A percentile compares a stretch with the other conserved stretches of the same genome.
These are phyloP conservation scores for Mrakia frigida DNA, from an alignment of 768 basidiomycete species.

Conservation along the genomic window DNA sequence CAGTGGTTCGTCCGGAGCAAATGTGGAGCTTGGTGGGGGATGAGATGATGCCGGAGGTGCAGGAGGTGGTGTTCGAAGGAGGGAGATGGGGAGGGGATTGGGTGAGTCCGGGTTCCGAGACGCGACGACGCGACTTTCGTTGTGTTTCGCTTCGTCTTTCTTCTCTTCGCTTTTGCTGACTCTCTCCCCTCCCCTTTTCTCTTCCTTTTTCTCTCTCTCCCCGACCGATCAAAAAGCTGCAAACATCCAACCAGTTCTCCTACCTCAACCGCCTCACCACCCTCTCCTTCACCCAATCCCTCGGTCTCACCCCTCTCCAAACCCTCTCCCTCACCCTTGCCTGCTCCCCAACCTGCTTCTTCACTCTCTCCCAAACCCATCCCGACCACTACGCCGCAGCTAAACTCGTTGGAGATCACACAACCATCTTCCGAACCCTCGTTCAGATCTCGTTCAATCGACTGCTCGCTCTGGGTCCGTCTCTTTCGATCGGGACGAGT, in stretches of 20 bases:
- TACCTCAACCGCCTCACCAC: not conserved
- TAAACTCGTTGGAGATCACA: no score
- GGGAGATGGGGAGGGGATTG: not conserved
- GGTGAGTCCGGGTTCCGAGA: not conserved
- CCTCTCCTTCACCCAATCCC: not conserved
- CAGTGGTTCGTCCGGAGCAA: no score
- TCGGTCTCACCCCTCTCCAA: no score
- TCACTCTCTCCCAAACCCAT: no score
- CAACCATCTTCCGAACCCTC: not conserved
- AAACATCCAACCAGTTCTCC: not conserved
- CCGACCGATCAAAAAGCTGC: not conserved
- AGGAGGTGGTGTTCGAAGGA: not conserved
- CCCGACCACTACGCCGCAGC: no score
- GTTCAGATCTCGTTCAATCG: not conserved
- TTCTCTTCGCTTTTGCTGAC: no score
- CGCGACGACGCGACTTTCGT: not conserved
- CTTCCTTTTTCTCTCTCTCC: not conserved
- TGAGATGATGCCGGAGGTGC: not conserved
- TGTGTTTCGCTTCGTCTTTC: no score
- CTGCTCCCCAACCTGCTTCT: no score
- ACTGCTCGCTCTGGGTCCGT: not conserved
- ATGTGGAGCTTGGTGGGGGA: no score
- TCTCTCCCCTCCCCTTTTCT: not conserved
- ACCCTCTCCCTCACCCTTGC: no score
- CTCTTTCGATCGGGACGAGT: no score